phyloP scores from a whole-genome alignment of 768 basidiomycete species.

The Russula abietina region DNA sequence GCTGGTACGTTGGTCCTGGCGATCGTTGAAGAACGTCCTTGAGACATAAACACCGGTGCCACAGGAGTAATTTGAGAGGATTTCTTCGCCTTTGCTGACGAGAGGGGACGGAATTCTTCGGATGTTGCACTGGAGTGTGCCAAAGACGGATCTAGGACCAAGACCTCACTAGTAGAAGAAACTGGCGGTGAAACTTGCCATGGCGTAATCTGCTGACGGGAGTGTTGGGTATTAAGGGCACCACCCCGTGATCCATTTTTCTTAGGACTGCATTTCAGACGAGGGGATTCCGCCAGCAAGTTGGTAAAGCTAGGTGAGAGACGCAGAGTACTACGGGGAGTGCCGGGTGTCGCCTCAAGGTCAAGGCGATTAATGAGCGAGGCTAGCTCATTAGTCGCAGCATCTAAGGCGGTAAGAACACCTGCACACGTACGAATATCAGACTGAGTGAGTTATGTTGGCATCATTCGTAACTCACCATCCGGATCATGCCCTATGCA shows the following conservation, averaged over 20 bases:
- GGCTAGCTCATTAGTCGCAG: constrained; percentile 75
- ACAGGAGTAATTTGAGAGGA: neutral
- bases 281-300: constrained; percentile 20
- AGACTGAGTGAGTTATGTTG: neutral
- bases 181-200: constrained; percentile 45
- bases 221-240: constrained; percentile 18
- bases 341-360: constrained; percentile 67
- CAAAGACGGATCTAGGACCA: neutral
- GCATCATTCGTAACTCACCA: constrained; percentile 33
- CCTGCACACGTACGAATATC: constrained; percentile 33
- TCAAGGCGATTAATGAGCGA: constrained; percentile 76
- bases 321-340: constrained; percentile 35
- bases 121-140: neutral
- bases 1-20: neutral
- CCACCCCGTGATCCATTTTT: constrained; percentile 30
- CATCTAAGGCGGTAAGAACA: constrained; percentile 64
- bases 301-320: constrained; percentile 27
- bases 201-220: constrained; percentile 56
- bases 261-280: constrained; percentile 32
- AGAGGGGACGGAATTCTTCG: neutral
- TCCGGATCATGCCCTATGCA: constrained; percentile 48
- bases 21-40: neutral
- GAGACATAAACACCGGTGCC: neutral
- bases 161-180: neutral
- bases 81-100: constrained; percentile 2